These are phyloP conservation scores for Escovopsis sp. DNA, from an alignment of 2,329 filamentous ascomycete species.

Conservation along the genomic window DNA sequence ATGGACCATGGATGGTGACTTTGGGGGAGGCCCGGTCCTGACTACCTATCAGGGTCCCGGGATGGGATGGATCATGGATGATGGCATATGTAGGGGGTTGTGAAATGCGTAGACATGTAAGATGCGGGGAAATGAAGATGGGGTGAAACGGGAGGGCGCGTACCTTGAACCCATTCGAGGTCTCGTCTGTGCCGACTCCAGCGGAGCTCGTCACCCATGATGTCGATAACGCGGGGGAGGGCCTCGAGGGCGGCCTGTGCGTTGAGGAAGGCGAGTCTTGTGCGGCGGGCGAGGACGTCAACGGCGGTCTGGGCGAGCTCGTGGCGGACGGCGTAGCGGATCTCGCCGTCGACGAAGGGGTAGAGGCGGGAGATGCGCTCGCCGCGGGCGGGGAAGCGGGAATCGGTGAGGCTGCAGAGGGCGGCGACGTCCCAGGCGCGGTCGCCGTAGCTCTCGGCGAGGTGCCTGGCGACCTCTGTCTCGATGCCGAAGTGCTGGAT, in stretches of 20 bases:
- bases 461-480: conserved; percentile 80
- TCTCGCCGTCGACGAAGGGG: conserved; percentile 82
- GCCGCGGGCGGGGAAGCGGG: conserved; percentile 70
- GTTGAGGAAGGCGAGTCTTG: conserved; percentile 76
- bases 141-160: conserved; percentile 15
- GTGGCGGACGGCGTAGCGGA: conserved; percentile 73
- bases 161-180: conserved; percentile 63
- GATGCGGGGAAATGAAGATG: too few species aligned
- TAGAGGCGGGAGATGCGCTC: conserved; percentile 68
- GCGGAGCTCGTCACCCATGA: conserved; percentile 71
- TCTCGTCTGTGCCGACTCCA: conserved; percentile 64
- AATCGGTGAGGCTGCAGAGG: conserved; percentile 59
- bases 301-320: conserved; percentile 87
- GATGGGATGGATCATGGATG: too few species aligned
- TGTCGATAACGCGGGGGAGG: conserved; percentile 70
- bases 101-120: too few species aligned
- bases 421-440: conserved; percentile 82
- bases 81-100: too few species aligned
- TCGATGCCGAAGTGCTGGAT: conserved; percentile 89
- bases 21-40: too few species aligned
- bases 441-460: conserved; percentile 79
- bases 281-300: conserved; percentile 74
- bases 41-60: too few species aligned
- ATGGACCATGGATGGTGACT: neutral
- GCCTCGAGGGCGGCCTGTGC: conserved; percentile 81